Conservation (phyloP, 169 alveolate species). For the Amoebophrya sp. region DNA sequence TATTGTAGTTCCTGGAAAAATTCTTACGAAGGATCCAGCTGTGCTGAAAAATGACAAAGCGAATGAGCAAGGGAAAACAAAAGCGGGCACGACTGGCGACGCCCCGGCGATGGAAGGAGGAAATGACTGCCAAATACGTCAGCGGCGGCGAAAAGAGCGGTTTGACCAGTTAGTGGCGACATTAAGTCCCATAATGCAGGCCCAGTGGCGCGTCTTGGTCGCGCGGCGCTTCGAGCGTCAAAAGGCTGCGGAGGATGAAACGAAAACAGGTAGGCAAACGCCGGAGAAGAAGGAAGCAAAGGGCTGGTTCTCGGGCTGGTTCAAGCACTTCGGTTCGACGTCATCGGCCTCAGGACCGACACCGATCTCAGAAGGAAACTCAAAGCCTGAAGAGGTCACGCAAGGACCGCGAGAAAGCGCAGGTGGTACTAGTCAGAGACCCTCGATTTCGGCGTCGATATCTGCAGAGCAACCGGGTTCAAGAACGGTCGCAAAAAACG, state of each 20-base stretch:
- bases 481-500: no score
- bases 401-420: background rate
- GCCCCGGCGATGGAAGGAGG: background rate
- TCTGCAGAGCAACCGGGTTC: no score
- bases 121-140: background rate
- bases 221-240: background rate
- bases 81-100: background rate
- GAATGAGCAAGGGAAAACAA: background rate
- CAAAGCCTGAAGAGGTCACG: background rate
- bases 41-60: background rate
- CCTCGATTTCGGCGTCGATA: background rate
- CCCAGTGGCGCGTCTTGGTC: background rate
- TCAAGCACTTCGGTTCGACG: no score
- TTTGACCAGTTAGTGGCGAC: background rate
- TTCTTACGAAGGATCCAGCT: background rate
- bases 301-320: background rate
- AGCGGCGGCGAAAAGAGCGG: background rate
- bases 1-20: background rate
- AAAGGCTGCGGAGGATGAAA: background rate
- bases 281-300: background rate
- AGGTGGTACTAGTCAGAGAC: background rate
- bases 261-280: background rate
- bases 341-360: no score
- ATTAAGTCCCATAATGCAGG: background rate
- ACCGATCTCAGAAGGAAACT: background rate